Base-by-base conservation (phyloP, 1,139 yeast species). In the Diutina mesorugosa region DNA sequence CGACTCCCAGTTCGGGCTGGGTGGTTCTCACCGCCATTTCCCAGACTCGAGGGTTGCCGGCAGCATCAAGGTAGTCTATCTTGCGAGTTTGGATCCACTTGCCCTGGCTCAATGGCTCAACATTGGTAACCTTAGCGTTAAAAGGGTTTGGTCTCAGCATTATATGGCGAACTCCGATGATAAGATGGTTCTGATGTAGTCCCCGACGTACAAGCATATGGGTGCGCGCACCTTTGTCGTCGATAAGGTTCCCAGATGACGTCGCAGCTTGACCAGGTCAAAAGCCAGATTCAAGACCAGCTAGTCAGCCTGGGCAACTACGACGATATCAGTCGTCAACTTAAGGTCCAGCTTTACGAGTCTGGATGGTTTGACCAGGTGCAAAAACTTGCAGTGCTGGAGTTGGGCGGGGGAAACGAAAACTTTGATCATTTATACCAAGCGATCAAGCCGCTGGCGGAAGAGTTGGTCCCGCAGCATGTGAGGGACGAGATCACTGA, bases 11-110 rank as follows among this genome's bases (percentile, higher is more conserved):
- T 14, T 84, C 84, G 41, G 72, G 76, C 60, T 96, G 77, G 7
- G 98, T 91, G 55, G 85, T 79, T 61, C 99, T 78, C 1, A 89
- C 81, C 2, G 96, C 95, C 80, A 85, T 85, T 71, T 93, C 99
- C 97, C 98, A 93, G 56, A 83, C 86, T 52, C 90, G 72, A 7
- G 67, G 77, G 62, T 60, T 58, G 0, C 96, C 96, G 47, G 72
- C 71, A 10, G 96, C 93, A 62, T 85, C 90, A 18, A 66, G 64
- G 69, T 90, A 91, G 59, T 82, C 78, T 60, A 90, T 78, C 65
- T 83, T 86, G 61, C 78, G 65, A 35, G 77, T 70, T 62, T 74
- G 78, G 60, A 76, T 74, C 80, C 80, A 76, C 57, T 73, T 74
- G 4, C 80, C 80, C 51, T 65, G 62, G 45, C 59, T 61, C 57